Base-by-base conservation (phyloP, 2,329 filamentous ascomycete genomes). In the Alternaria brassicae region DNA sequence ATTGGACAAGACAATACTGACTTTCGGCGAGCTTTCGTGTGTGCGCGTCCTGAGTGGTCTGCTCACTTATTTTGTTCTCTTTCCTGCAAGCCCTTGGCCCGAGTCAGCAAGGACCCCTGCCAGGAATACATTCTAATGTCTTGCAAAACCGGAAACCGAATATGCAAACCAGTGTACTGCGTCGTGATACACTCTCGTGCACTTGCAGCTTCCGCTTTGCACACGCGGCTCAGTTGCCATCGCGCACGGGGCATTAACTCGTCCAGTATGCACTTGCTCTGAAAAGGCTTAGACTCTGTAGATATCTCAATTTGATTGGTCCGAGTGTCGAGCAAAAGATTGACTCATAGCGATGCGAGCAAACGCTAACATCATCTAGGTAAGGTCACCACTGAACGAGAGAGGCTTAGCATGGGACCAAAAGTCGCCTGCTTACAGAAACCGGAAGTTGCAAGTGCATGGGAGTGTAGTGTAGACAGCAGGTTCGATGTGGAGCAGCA, bases 151-250 rank as follows among this genome's bases (percentile, higher is more conserved):
- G 28, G 28, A 30, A 30, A 9, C 28, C 28, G 28, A 10, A 30
- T 30, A 30, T 30, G 28, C 28, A 30, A 30, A 30, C n/a, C 25
- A 27, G 25, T 27, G 8, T 8, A 27, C 25, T 27, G 4, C 25
- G 8, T 4, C 8, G 4, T 27, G 8, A 17, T 41, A 47, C 42
- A 47, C 42, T 34, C 42, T 34, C 15, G 32, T 32, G 27, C 42
- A 47, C n/a, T 47, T 47, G 42, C 42, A 47, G 42, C 25, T 47
- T 49, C 45, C 45, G 45, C 19, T 42, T 42, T 25, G 42, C 42
- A 32, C 42, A 47, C 42, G 15, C 15, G 42, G 27, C 42, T 47
- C 30, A 48, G 0, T 48, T 48, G 45, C 36, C 30, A 36, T 48
- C 17, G 12, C 45, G 17, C 45, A 25, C 6, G 5, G 45, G 30